Evolutionary conservation across 2,329 filamentous ascomycete species (phyloP).

Genomic region (Blastomyces gilchristii): DNA sequence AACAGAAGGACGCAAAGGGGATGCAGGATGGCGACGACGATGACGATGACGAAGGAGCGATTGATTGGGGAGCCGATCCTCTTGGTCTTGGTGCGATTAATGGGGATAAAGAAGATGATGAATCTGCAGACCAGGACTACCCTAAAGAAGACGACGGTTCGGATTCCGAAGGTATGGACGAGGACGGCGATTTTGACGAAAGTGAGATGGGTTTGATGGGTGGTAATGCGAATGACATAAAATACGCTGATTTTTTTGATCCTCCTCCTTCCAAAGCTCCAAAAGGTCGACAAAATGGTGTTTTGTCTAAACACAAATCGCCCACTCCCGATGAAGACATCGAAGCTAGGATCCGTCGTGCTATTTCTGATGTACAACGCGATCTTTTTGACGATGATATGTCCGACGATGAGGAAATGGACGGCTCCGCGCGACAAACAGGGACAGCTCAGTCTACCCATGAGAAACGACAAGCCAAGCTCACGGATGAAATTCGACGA

Average conservation of each 20-base stretch:
- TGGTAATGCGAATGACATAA: slow-evolving; percentile 72
- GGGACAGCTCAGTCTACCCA: slow-evolving; percentile 53
- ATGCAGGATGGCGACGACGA: slow-evolving; percentile 64
- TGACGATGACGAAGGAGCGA: slow-evolving; percentile 65
- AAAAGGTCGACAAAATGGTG: neutral
- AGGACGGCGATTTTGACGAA: slow-evolving; percentile 62
- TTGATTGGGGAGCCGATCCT: slow-evolving; percentile 81
- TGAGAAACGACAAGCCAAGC: slow-evolving; percentile 73
- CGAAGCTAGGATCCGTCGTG: slow-evolving; percentile 59
- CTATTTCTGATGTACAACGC: slow-evolving; percentile 76
- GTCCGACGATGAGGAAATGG: slow-evolving; percentile 47
- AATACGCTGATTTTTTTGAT: slow-evolving; percentile 89
- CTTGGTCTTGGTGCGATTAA: slow-evolving; percentile 34
- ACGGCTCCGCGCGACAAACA: slow-evolving; percentile 47
- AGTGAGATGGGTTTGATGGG: neutral
- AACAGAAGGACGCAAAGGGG: slow-evolving; percentile 70
- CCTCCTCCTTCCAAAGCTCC: slow-evolving; percentile 55
- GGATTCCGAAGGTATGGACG: slow-evolving; percentile 70
- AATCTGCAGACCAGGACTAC: slow-evolving; percentile 19
- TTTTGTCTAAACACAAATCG: neutral
- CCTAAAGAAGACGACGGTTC: slow-evolving; percentile 46
- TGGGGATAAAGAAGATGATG: slow-evolving; percentile 20
- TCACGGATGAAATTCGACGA: slow-evolving; percentile 80
- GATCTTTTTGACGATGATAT: slow-evolving; percentile 76
- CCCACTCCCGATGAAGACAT: slow-evolving; percentile 34